These are phyloP conservation scores for Malassezia vespertilionis DNA, from an alignment of 1,284 basidiomycete species.

Conservation along the genomic window DNA sequence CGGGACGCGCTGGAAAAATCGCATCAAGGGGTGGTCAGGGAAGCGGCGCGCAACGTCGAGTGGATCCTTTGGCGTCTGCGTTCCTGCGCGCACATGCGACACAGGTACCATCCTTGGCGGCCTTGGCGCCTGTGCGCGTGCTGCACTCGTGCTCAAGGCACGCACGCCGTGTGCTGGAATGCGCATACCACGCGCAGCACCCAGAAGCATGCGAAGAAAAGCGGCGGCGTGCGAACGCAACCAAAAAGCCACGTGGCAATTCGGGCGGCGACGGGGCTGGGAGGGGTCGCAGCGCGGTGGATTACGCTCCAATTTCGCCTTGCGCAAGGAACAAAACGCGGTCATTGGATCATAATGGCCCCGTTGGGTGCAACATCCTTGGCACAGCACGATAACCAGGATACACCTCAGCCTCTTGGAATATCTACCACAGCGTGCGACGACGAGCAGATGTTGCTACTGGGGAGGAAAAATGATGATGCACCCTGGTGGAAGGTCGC, in stretches of 20 bases:
- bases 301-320: too few relatives aligned
- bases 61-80: constrained; percentile 11
- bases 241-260: too few relatives aligned
- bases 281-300: too few relatives aligned
- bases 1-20: constrained; percentile 31
- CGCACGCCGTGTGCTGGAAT: neutral
- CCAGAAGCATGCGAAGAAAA: neutral
- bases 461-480: neutral
- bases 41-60: constrained; percentile 20
- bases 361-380: too few relatives aligned
- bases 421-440: too few relatives aligned
- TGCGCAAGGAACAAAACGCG: too few relatives aligned
- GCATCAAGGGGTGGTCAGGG: constrained; percentile 38
- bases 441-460: neutral
- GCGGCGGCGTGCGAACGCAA: neutral
- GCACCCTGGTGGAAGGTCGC: neutral
- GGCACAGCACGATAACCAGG: too few relatives aligned
- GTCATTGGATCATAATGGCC: too few relatives aligned
- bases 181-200: neutral
- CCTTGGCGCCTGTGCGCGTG: constrained; percentile 9
- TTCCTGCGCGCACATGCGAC: constrained; percentile 18
- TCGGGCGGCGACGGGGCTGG: too few relatives aligned
- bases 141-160: constrained; percentile 5
- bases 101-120: constrained; percentile 14
- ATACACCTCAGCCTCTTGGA: too few relatives aligned